phyloP scores from a whole-genome alignment of 2,329 filamentous ascomycete species.

The Stachybotrys chlorohalonatus region DNA sequence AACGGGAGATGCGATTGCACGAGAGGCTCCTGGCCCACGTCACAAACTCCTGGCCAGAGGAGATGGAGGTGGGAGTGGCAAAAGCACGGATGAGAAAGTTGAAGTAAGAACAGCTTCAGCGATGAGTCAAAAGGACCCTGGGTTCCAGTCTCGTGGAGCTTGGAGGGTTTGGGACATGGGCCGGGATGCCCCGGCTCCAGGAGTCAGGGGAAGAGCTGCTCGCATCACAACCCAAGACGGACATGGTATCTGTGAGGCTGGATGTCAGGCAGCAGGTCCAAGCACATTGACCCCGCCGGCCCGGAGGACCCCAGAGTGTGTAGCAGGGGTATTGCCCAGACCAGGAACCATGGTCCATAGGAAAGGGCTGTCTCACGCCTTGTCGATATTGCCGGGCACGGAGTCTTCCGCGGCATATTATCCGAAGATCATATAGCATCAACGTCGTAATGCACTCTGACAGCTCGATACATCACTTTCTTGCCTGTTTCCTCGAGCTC shows the following conservation, averaged over 20 bases:
- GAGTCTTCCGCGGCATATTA: too few relatives aligned
- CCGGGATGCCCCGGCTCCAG: neutral
- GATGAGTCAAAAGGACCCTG: neutral
- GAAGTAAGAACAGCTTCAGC: neutral
- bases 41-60: neutral
- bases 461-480: too few relatives aligned
- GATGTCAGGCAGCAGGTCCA: neutral
- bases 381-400: too few relatives aligned
- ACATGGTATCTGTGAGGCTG: neutral
- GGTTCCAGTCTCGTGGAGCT: neutral
- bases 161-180: neutral
- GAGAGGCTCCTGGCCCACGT: conserved; percentile 4
- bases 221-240: neutral
- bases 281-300: neutral
- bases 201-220: neutral
- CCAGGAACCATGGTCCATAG: neutral
- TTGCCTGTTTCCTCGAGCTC: too few relatives aligned
- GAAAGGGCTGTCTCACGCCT: too few relatives aligned
- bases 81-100: neutral
- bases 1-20: neutral
- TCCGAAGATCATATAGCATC: too few relatives aligned
- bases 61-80: neutral
- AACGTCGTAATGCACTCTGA: too few relatives aligned
- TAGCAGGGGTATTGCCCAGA: neutral
- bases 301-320: too few relatives aligned